Percentiles rank a stretch among this genome's conserved stretches.
Conservation (phyloP, 2,329 filamentous ascomycete species). For the Ceratocystis smalleyi region DNA sequence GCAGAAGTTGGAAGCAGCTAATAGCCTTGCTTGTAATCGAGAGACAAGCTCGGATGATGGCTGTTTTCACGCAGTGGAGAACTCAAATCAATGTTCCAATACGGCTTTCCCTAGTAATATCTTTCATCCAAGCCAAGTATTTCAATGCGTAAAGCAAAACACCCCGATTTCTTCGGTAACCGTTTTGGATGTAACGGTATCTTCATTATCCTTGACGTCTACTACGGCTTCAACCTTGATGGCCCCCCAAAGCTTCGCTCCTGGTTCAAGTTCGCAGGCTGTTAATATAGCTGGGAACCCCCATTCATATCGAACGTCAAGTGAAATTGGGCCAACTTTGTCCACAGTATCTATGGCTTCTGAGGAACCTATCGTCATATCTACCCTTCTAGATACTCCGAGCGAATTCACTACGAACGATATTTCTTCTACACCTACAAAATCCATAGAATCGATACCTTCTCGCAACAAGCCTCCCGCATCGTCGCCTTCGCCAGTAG, state of each 20-base stretch:
- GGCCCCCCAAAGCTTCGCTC: neutral
- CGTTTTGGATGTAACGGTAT: neutral
- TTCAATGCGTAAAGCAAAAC: neutral
- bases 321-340: neutral
- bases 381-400: neutral
- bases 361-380: neutral
- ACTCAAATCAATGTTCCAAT: neutral
- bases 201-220: neutral
- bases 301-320: neutral
- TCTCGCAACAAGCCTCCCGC: neutral
- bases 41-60: too few species aligned
- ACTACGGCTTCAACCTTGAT: neutral
- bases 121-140: neutral
- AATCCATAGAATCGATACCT: neutral
- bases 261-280: too few species aligned
- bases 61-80: neutral
- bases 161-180: neutral
- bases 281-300: neutral
- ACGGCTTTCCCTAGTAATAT: neutral
- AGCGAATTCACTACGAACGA: slow-evolving; percentile 20
- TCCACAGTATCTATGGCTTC: neutral
- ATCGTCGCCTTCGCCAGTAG: slow-evolving; percentile 53
- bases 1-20: too few species aligned
- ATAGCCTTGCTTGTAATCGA: too few species aligned
- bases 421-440: slow-evolving; percentile 25